phyloP scores from a whole-genome alignment of 345 rosid genomes.

The Acer campestre region DNA sequence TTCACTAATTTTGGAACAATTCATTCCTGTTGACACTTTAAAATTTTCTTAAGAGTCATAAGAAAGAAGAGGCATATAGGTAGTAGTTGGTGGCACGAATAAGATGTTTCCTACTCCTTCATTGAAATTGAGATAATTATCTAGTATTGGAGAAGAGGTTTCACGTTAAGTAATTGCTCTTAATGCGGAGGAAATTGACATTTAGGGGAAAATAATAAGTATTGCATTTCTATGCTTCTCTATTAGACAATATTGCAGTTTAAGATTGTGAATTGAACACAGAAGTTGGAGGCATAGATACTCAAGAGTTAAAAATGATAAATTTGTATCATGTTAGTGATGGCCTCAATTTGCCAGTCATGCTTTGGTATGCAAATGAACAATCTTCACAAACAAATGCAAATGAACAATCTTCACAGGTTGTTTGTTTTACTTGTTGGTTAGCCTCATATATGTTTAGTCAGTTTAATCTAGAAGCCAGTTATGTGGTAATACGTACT shows the following conservation, averaged over 20 bases:
- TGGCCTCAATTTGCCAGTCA: neutral
- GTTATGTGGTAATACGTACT: neutral
- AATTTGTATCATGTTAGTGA: neutral
- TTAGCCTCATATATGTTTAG: neutral
- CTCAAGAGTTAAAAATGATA: neutral
- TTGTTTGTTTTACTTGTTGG: neutral
- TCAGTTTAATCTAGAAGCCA: slow-evolving; percentile 1
- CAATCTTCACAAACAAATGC: too few relatives aligned
- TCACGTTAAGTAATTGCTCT: neutral
- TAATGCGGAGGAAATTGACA: neutral
- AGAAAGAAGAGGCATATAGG: neutral
- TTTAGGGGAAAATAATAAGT: neutral
- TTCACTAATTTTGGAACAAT: neutral
- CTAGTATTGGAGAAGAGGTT: neutral
- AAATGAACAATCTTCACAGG: neutral
- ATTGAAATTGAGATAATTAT: neutral
- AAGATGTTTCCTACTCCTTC: neutral
- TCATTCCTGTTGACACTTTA: neutral
- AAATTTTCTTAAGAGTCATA: neutral
- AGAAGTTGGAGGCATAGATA: neutral
- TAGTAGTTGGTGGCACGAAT: neutral
- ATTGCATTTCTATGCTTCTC: neutral
- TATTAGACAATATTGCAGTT: neutral
- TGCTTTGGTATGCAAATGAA: neutral
- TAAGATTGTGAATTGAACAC: neutral